A percentile compares a stretch with the other conserved stretches of the same genome.
phyloP scores from a whole-genome alignment of 2,329 filamentous ascomycete genomes.

The Emergomyces orientalis region DNA sequence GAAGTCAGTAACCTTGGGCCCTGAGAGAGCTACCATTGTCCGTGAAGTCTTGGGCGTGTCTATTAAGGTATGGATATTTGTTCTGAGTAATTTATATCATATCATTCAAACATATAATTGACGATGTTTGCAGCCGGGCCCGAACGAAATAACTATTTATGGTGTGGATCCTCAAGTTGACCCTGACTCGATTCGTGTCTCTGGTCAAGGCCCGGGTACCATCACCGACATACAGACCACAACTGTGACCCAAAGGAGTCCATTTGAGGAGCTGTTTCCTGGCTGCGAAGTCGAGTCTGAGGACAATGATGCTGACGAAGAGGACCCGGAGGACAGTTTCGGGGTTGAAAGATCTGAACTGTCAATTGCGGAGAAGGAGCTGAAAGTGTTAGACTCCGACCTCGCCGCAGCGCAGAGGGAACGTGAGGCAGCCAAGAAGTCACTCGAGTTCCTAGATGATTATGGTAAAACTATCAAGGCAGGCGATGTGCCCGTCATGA shows the following conservation, averaged over 20 bases:
- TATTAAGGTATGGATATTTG: constrained; percentile 33
- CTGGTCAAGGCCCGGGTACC: constrained; percentile 48
- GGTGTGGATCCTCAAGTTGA: constrained; percentile 47
- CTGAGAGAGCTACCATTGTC: constrained; percentile 50
- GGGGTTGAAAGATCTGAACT: constrained; percentile 16
- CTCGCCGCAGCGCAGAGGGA: constrained; percentile 26
- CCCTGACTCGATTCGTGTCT: constrained; percentile 51
- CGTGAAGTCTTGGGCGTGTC: constrained; percentile 50
- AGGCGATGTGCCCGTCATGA: constrained; percentile 23
- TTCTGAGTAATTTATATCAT: background rate
- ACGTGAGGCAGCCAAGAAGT: constrained; percentile 18
- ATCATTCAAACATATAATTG: background rate
- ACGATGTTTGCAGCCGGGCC: constrained; percentile 36
- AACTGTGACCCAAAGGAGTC: constrained; percentile 46
- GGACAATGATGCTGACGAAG: constrained; percentile 24
- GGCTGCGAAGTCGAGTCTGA: constrained; percentile 31
- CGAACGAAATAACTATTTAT: constrained; percentile 48
- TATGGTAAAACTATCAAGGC: constrained; percentile 27
- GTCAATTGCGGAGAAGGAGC: constrained; percentile 20
- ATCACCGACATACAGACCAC: constrained; percentile 56
- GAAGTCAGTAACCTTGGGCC: constrained; percentile 55
- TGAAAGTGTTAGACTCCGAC: constrained; percentile 25
- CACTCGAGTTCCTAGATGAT: constrained; percentile 26
- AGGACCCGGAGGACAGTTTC: constrained; percentile 15
- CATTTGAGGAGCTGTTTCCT: constrained; percentile 48